Base-by-base conservation (phyloP, 2,329 filamentous ascomycete species). In the Diaporthe longicolla region DNA sequence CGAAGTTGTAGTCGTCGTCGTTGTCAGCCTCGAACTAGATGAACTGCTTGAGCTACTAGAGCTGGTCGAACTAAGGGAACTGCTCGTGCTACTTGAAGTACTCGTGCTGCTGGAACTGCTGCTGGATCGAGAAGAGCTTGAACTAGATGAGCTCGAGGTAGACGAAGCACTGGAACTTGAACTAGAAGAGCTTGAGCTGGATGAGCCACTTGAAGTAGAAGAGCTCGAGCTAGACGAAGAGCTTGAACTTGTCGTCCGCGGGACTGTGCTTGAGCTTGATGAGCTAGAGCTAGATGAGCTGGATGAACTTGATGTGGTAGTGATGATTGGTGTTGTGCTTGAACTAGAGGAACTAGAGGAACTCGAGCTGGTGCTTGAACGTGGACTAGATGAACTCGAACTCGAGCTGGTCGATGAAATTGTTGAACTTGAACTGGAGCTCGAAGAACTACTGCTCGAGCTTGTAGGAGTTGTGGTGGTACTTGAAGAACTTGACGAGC, bases 281-380 rank as follows among this genome's bases (percentile, higher is more conserved):
- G 54, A 35, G 54, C 54, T 57, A 2, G 59, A 48, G 7, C 15
- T 35, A 7, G 59, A 29, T 2, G 59, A 59, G 35, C 57, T 59
- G 4, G 35, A 63, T 13, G 40, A 45, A 17, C 43, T 48, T 1
- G 59, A 57, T 24, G 15, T 57, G 7, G 43, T 45, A 6, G 43
- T 45, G 54, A 57, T 32, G 29, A 19, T 59, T 17, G 57, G 37
- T 13, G 57, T 59, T 10, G 57, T 59, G 24, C 37, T 63, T 11
- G 59, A 63, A 40, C 59, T 63, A n/a, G 59, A 63, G 10, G 37
- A 40, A 9, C 59, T 48, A 7, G 40, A 48, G 1, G 59, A 63
- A 13, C 59, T 63, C 6, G 59, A 63, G 24, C 59, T 63, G 4
- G 58, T 26, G 8, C 50, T 52, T 52, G 50, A 37, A 6, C 21